Conservation (phyloP, 768 basidiomycete genomes). For the Russula vinacea region DNA sequence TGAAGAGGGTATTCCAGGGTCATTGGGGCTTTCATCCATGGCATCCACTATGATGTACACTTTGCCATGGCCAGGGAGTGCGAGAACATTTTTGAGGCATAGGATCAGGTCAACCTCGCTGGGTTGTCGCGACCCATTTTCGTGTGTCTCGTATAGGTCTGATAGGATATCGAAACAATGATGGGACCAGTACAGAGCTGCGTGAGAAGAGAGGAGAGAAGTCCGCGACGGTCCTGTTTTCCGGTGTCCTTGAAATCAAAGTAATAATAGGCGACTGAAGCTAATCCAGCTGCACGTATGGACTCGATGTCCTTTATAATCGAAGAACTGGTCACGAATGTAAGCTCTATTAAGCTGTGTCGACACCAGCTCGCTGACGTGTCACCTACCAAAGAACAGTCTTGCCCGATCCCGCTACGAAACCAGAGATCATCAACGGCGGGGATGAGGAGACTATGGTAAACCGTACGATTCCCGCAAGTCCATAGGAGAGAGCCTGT, state of each 20-base stretch:
- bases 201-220: slow-evolving; percentile 1
- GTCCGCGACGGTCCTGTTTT: slow-evolving; percentile 6
- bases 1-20: neutral
- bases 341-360: neutral
- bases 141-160: neutral
- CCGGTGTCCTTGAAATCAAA: slow-evolving; percentile 3
- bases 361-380: neutral
- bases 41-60: slow-evolving; percentile 1
- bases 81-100: slow-evolving; percentile 1
- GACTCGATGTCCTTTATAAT: slow-evolving; percentile 7
- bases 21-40: slow-evolving; percentile 5
- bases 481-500: neutral
- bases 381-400: slow-evolving; percentile 7
- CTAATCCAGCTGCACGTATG: neutral
- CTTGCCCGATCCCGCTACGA: slow-evolving; percentile 14
- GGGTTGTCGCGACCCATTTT: neutral
- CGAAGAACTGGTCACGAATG: slow-evolving; percentile 3
- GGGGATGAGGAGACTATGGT: too few relatives aligned
- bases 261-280: neutral
- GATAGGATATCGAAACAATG: neutral
- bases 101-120: neutral
- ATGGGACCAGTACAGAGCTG: slow-evolving; percentile 4
- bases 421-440: neutral
- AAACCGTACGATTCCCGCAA: slow-evolving; percentile 8
- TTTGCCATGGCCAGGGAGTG: neutral